Evolutionary conservation across 306 rosid species (phyloP), one percentile per base, ranked within the genome.

Genomic region (Glycine tomentella): DNA sequence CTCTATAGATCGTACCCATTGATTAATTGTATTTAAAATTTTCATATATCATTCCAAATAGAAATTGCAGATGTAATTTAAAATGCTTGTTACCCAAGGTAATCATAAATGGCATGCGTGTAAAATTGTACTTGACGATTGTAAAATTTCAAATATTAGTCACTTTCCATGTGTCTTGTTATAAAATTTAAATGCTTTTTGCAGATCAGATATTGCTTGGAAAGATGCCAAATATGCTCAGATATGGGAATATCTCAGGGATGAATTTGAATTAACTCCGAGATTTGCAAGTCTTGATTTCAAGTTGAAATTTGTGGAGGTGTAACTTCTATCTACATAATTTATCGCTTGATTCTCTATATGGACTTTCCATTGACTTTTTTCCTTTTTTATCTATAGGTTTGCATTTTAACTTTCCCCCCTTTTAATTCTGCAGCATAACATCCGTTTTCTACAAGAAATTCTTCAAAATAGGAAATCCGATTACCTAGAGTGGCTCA

Each of bases 251-350:
- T 96, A 88, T 83, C 99, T 96, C 42, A 88, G 97, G 62, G 99
- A 92, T 55, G 99, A 96, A 87, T 93, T 93, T 78, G 99, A 96
- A 63, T 74, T 96, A 66, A 96, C 98, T 10, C 98, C 91, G 84
- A 88, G 99, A 88, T 95, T 95, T 70, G 94, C 98, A 33, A 93
- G 97, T 89, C 97, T 96, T 45, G 98, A 96, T 79, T 96, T 93
- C 83, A 96, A 96, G 91, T 88, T 96, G 92, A 96, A 96, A 86
- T 96, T 96, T 82, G 99, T 96, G 81, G 99, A 96, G 99, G 99
- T 88, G 61, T 14, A 16, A 7, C 69, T 77, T 74, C 63, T 77
- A 20, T 34, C 38, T 34, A 20, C 20, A 20, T 20, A 20, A 20
- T 1, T 20, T 20, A 67, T 49, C 20, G 51, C 55, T 63, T 33